Conservation (phyloP, 1,139 yeast species). For the Candida sp. region DNA sequence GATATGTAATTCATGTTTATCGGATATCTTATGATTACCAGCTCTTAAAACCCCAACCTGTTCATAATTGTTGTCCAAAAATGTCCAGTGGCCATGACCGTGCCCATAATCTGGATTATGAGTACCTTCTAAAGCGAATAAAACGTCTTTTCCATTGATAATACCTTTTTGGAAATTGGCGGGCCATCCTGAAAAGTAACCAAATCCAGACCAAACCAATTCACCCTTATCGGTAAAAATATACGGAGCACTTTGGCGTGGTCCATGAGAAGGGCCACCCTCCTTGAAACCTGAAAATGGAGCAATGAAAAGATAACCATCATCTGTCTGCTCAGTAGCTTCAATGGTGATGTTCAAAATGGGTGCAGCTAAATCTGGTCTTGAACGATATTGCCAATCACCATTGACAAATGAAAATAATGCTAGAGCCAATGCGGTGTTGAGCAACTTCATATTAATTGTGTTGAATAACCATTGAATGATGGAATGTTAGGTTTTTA, state of each 20-base stretch:
- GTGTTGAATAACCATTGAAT: no score
- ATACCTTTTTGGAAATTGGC: conserved; percentile 29
- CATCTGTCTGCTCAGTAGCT: conserved; percentile 14
- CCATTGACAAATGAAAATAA: conserved; percentile 13
- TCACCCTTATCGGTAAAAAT: conserved; percentile 29
- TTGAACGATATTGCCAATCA: conserved; percentile 26
- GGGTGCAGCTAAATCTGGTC: conserved; percentile 34
- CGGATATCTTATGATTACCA: conserved; percentile 26
- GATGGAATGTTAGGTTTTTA: background rate
- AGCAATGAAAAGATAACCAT: conserved; percentile 29
- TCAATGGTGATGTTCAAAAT: conserved; percentile 24
- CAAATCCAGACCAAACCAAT: conserved; percentile 32
- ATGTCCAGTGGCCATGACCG: conserved; percentile 34
- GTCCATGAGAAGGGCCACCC: conserved; percentile 9
- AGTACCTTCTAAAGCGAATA: conserved; percentile 30
- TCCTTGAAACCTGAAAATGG: conserved; percentile 24
- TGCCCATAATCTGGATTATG: conserved; percentile 31
- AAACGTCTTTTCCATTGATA: conserved; percentile 19
- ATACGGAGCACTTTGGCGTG: conserved; percentile 23
- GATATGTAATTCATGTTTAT: conserved; percentile 33
- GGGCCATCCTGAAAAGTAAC: conserved; percentile 27
- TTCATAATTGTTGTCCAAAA: conserved; percentile 23
- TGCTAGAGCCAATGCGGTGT: background rate
- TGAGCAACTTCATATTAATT: background rate
- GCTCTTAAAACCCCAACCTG: conserved; percentile 25